A percentile compares a stretch with the other conserved stretches of the same genome.
These are phyloP conservation scores for Wickerhamiella galacta DNA, from an alignment of 805 yeast genomes.

Conservation along the genomic window DNA sequence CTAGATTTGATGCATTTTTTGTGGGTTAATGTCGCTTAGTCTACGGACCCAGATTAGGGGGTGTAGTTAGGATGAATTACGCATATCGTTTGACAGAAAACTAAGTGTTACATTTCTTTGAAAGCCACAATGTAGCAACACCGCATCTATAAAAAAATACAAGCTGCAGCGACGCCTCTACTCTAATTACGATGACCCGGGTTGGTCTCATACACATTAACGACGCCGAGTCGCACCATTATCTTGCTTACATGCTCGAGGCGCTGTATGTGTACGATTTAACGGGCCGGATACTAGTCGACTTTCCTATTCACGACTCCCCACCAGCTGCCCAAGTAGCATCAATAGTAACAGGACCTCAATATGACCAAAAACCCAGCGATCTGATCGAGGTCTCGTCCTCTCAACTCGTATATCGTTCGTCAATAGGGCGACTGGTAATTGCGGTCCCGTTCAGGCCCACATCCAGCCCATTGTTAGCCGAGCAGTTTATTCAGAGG, in stretches of 20 bases:
- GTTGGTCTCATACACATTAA: too few relatives aligned
- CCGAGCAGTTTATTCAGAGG: conserved; percentile 35
- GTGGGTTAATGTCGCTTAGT: background rate
- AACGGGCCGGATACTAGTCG: conserved; percentile 7
- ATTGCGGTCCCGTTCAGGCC: conserved; percentile 20
- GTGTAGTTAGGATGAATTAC: background rate
- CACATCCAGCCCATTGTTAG: conserved; percentile 33
- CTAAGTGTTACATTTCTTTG: too few relatives aligned
- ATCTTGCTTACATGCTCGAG: conserved; percentile 6
- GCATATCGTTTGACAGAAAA: background rate
- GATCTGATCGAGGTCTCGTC: conserved; percentile 14
- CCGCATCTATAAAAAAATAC: too few relatives aligned
- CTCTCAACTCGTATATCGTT: conserved; percentile 18
- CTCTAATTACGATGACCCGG: too few relatives aligned
- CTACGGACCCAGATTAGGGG: background rate
- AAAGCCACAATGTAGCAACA: too few relatives aligned
- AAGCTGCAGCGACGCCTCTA: too few relatives aligned
- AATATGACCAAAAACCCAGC: background rate
- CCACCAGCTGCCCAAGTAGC: background rate
- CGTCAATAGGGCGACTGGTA: conserved; percentile 14
- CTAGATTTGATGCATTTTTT: background rate
- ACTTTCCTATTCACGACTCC: conserved; percentile 3
- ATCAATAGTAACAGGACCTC: background rate
- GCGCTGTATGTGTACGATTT: conserved; percentile 9
- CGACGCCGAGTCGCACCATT: too few relatives aligned